Percentiles rank a stretch among this genome's conserved stretches.
phyloP scores from a whole-genome alignment of 2,329 filamentous ascomycete species.

The Sclerotinia sclerotiorum region DNA sequence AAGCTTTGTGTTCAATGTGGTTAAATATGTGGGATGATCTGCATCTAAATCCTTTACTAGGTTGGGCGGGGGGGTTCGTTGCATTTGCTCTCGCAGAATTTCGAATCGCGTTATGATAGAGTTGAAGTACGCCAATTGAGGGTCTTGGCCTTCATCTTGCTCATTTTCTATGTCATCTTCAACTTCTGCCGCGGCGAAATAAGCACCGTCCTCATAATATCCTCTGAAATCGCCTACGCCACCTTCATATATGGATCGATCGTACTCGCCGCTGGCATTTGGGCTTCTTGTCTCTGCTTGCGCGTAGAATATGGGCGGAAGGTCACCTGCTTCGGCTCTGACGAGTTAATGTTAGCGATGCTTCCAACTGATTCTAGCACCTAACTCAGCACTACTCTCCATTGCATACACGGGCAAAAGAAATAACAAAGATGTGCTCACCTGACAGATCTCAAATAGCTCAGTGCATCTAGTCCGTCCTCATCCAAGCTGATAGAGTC shows the following conservation, averaged over 20 bases:
- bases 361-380: constrained; percentile 18
- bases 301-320: constrained; percentile 71
- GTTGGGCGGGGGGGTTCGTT: constrained; percentile 53
- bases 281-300: constrained; percentile 46
- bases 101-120: constrained; percentile 65
- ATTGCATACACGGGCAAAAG: not conserved
- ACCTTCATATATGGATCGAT: constrained; percentile 50
- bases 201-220: constrained; percentile 77
- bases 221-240: constrained; percentile 57
- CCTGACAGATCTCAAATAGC: constrained; percentile 71
- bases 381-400: constrained; percentile 45
- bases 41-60: constrained; percentile 54
- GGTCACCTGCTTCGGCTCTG: constrained; percentile 72
- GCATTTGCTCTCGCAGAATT: constrained; percentile 62
- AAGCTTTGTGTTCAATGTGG: constrained; percentile 42
- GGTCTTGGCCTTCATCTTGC: constrained; percentile 43
- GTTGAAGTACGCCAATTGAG: constrained; percentile 64
- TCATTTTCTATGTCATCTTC: constrained; percentile 42
- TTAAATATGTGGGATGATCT: constrained; percentile 52
- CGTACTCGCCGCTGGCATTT: constrained; percentile 28
- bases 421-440: constrained; percentile 45
- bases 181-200: constrained; percentile 54
- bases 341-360: constrained; percentile 46
- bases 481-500: constrained; percentile 64
- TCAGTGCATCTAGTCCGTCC: constrained; percentile 63